These are phyloP conservation scores for Thalassiosira hispida DNA, from an alignment of 352 stramenopile species.

Conservation along the genomic window DNA sequence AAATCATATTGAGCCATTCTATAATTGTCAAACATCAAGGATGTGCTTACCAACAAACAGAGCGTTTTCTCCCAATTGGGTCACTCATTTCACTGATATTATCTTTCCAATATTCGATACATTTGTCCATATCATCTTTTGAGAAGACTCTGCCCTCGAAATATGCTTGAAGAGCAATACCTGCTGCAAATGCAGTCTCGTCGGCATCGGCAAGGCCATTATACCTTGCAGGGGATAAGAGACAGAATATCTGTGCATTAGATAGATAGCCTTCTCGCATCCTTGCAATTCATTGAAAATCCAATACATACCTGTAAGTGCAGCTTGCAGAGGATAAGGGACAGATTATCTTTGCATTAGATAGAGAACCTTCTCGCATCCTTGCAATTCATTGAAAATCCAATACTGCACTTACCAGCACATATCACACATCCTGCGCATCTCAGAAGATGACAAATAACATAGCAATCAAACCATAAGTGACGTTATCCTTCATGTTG, in stretches of 20 bases:
- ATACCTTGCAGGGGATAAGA: slow-evolving; percentile 25
- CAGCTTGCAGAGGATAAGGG: slow-evolving; percentile 19
- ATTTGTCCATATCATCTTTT: slow-evolving; percentile 59
- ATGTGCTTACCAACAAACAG: slow-evolving; percentile 47
- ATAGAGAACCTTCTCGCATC: neutral
- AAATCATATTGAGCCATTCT: neutral
- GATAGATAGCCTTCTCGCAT: neutral
- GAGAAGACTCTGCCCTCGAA: slow-evolving; percentile 58
- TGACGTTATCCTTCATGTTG: neutral
- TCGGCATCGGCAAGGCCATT: slow-evolving; percentile 53
- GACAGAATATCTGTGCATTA: neutral
- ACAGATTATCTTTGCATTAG: neutral
- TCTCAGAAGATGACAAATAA: too few relatives aligned
- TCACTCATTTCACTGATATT: slow-evolving; percentile 58
- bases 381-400: neutral
- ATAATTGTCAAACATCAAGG: neutral
- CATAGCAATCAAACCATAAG: too few relatives aligned
- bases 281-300: neutral
- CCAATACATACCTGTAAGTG: slow-evolving; percentile 30
- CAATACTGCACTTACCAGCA: neutral
- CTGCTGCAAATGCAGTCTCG: slow-evolving; percentile 50
- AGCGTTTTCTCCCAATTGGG: slow-evolving; percentile 45
- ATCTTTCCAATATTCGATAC: slow-evolving; percentile 53
- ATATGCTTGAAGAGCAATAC: slow-evolving; percentile 60
- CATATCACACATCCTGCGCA: neutral